Percentiles rank a stretch among this genome's conserved stretches.
These are phyloP conservation scores for Diaporthe sp. DNA, from an alignment of 2,329 filamentous ascomycete species.

Conservation along the genomic window DNA sequence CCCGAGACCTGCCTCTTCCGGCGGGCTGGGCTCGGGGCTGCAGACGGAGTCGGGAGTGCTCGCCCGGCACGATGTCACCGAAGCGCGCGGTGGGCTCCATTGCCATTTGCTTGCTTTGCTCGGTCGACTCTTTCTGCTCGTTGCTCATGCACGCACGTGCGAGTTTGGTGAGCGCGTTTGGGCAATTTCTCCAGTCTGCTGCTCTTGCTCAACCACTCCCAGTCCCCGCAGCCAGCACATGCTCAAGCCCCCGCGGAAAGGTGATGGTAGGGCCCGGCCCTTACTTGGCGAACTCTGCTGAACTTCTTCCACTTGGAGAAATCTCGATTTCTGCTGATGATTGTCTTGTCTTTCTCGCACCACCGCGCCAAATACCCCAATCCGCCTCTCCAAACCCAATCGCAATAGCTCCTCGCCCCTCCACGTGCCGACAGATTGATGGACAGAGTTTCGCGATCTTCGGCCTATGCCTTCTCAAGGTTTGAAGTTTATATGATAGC, in stretches of 20 bases:
- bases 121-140: background rate
- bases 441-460: constrained; percentile 30
- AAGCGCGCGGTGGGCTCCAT: background rate
- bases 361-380: background rate
- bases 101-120: background rate
- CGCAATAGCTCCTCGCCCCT: constrained; percentile 21
- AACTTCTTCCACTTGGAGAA: too few relatives aligned
- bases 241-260: background rate
- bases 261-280: background rate
- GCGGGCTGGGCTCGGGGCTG: background rate
- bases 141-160: constrained; percentile 9
- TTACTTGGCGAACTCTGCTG: too few relatives aligned
- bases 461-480: constrained; percentile 29
- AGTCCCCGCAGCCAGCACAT: background rate
- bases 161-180: background rate
- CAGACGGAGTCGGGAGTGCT: constrained; percentile 18
- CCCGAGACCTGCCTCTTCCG: constrained; percentile 22
- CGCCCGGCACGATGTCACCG: constrained; percentile 33
- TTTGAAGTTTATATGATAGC: constrained; percentile 8
- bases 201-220: background rate
- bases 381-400: constrained; percentile 17
- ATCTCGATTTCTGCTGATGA: constrained; percentile 25
- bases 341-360: constrained; percentile 5
- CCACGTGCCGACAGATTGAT: constrained; percentile 19
- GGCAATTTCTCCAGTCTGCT: background rate